These are phyloP conservation scores for Starmera caribaea DNA, from an alignment of 805 yeast species.

Conservation along the genomic window DNA sequence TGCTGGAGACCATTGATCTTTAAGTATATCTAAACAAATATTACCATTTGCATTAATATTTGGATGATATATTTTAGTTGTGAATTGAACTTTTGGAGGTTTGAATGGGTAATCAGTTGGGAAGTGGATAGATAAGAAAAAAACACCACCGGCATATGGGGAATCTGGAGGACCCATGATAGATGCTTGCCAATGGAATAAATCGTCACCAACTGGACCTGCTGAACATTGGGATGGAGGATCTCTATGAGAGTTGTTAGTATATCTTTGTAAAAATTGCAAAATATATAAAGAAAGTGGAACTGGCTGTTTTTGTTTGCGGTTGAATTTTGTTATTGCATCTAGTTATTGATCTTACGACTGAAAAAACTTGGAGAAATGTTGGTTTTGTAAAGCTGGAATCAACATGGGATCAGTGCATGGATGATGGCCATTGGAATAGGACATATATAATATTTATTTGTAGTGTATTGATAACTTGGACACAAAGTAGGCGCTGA, in stretches of 20 bases:
- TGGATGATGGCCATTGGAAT: too few relatives aligned
- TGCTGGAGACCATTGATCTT: constrained; percentile 99
- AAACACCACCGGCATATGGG: constrained; percentile 84
- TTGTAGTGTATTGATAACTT: too few relatives aligned
- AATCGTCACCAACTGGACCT: constrained; percentile 96
- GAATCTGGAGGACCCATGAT: constrained; percentile 99
- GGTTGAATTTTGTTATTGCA: too few relatives aligned
- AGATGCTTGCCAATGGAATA: constrained; percentile 99
- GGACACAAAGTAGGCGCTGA: background rate
- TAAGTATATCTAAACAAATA: constrained; percentile 92
- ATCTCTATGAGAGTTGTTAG: constrained; percentile 46
- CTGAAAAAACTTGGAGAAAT: too few relatives aligned
- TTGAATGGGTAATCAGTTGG: constrained; percentile 99
- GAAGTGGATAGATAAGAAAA: constrained; percentile 92
- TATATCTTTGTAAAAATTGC: too few relatives aligned
- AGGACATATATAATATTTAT: too few relatives aligned
- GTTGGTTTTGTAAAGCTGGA: too few relatives aligned
- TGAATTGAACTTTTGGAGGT: constrained; percentile 91
- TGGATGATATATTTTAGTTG: constrained; percentile 95
- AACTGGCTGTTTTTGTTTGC: too few relatives aligned
- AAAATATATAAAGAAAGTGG: too few relatives aligned
- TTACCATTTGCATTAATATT: constrained; percentile 94
- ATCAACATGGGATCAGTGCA: too few relatives aligned
- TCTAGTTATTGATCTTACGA: too few relatives aligned
- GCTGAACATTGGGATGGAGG: constrained; percentile 99